Evolutionary conservation across 495 filamentous ascomycete species (phyloP), one percentile per base, ranked within the genome.

Genomic region (Apodospora peruviana): DNA sequence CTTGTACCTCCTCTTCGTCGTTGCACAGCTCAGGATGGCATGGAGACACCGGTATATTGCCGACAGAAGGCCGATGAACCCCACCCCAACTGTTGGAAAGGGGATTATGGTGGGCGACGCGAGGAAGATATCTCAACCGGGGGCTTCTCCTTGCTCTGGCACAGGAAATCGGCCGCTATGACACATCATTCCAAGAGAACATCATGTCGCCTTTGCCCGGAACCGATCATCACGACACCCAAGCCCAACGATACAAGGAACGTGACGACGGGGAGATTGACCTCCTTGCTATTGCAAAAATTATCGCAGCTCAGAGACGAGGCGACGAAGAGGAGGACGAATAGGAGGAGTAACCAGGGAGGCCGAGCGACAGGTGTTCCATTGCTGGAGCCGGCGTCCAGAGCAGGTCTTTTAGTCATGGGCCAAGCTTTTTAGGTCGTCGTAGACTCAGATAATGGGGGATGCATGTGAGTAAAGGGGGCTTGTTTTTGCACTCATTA

Each of bases 111-210:
- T 59, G 59, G 56, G 50, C 35, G 9, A 54, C 51, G 1, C 45
- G 45, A 40, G 50, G 47, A 40, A 32, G 51, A 29, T 62, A 60
- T 44, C 25, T 60, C 3, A 40, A 49, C 24, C 46, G 48, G 3
- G 40, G 50, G 21, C 48, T 57, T 46, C 50, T 62, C 27, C 46
- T 53, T 16, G 59, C 59, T 11, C 25, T 60, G 11, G 57, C 51
- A 0, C 40, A 62, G 2, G 57, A 60, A 34, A 60, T 60, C 29
- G 53, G 57, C n/a, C n/a, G n/a, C 29, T 43, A 52, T 32, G 43
- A 53, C 37, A 52, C 46, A 44, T 38, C 40, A 20, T 45, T 51
- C 40, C 35, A 40, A 24, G 40, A 51, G n/a, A 51, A 51, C 43
- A 45, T 38, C 27, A 32, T n/a, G n/a, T 39, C 39, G 20, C 47